Evolutionary conservation across 2,329 filamentous ascomycete species (phyloP).

Genomic region (Aspergillus jensenii): DNA sequence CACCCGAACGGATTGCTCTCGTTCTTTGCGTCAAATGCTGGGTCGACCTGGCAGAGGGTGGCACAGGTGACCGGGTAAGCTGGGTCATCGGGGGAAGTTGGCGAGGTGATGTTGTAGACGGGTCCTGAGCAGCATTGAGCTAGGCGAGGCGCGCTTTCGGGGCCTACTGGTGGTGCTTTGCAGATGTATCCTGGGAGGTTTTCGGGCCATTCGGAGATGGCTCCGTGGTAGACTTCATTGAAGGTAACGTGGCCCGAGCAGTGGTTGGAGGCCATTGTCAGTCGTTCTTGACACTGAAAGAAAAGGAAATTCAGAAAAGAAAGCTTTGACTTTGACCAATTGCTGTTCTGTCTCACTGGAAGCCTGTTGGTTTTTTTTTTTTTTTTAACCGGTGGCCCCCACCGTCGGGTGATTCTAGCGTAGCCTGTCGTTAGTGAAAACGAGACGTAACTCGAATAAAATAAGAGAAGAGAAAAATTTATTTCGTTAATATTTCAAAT

Average conservation of each 20-base stretch:
- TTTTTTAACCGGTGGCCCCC: too few species aligned
- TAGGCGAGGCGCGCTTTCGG: not conserved
- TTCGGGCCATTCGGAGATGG: not conserved
- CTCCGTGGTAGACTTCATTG: not conserved
- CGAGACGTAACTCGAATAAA: too few species aligned
- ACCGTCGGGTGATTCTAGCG: too few species aligned
- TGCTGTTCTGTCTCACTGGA: too few species aligned
- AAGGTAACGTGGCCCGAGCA: not conserved
- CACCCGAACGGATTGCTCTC: not conserved
- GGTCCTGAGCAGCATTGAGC: conserved; percentile 1
- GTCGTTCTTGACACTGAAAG: not conserved
- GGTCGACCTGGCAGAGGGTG: conserved; percentile 2
- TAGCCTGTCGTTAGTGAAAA: too few species aligned
- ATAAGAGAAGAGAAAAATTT: too few species aligned
- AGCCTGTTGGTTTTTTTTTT: too few species aligned
- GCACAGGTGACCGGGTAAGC: conserved; percentile 2
- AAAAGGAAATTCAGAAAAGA: not conserved
- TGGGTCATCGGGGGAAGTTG: not conserved
- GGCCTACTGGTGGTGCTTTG: not conserved
- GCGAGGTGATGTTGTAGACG: conserved; percentile 2
- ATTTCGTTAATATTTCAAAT: too few species aligned
- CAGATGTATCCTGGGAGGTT: not conserved
- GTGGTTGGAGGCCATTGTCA: not conserved
- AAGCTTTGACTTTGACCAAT: too few species aligned
- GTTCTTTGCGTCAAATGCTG: not conserved